These are phyloP conservation scores for Tricholoma bakamatsutake DNA, from an alignment of 768 basidiomycete genomes.

Conservation along the genomic window DNA sequence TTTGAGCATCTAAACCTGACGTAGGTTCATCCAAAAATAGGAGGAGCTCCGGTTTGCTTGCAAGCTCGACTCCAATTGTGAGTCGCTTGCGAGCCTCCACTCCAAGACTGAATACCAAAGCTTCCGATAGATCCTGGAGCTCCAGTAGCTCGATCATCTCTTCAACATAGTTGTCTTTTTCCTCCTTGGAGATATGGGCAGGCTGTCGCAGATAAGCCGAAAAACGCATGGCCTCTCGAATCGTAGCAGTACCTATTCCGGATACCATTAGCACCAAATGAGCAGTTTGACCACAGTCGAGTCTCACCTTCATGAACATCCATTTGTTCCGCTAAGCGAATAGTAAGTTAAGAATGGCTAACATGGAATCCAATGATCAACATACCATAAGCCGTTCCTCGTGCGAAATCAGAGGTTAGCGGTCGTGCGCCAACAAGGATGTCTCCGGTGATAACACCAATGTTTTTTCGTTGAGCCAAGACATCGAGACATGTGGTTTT, in stretches of 20 bases:
- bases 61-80: conserved; percentile 89
- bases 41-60: conserved; percentile 76
- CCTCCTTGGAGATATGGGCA: conserved; percentile 52
- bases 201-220: conserved; percentile 84
- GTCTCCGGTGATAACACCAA: conserved; percentile 60
- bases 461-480: conserved; percentile 66
- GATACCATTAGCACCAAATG: neutral
- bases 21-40: conserved; percentile 59
- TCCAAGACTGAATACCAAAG: conserved; percentile 64
- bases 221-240: conserved; percentile 81
- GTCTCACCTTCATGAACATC: conserved; percentile 65
- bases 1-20: conserved; percentile 39
- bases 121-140: conserved; percentile 79
- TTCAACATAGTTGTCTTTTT: conserved; percentile 77
- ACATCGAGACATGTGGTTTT: conserved; percentile 77
- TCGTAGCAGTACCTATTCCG: conserved; percentile 54
- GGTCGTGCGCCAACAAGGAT: conserved; percentile 62
- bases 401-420: conserved; percentile 46
- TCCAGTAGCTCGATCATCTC: conserved; percentile 82
- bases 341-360: conserved; percentile 17
- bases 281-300: neutral
- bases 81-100: conserved; percentile 77
- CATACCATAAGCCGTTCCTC: conserved; percentile 73
- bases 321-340: conserved; percentile 64
- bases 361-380: conserved; percentile 16